Base-by-base conservation (phyloP, 2,329 filamentous ascomycete genomes). In the Knufia petricola region DNA sequence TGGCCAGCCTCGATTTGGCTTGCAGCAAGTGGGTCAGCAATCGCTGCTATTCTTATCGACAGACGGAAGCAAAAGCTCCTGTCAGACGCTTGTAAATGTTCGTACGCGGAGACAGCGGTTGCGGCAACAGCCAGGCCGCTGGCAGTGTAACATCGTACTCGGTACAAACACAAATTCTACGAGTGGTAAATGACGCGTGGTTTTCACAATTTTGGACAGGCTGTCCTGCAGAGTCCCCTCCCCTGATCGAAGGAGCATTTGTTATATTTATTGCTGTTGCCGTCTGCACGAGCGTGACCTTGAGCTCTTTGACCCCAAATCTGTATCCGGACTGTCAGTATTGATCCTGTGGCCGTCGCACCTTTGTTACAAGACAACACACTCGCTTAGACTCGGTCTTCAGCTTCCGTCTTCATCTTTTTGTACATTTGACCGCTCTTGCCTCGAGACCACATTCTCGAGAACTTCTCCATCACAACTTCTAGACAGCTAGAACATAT, bases 121-220 rank as follows among this genome's bases (percentile, higher is more conserved):
- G 39, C 39, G 6, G 8, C 39, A 8, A 4, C n/a, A 28, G 4
- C 21, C 7, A 3, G 13, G 6, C 6, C 12, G 24, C 19, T 19
- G 32, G 9, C 9, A 12, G 21, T 42, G 39, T 42, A 42, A 42
- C 21, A 26, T 26, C 39, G 39, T 42, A 26, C 39, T 19, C 12
- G 21, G 3, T 19, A 13, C 19, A 32, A 44, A 28, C 24, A 32
- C 10, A 32, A 32, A 34, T 19, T 13, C 10, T 13, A 21, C 9
- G 17, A 28, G 12, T 17, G 10, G 24, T 20, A 32, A 44, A 44
- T 44, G 15, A 34, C 30, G 28, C 12, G 24, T 26, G 26, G 13
- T 20, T 44, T 15, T 20, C 23, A 19, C 9, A 31, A 31, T 44
- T 44, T 32, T 44, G 41, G n/a, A 44, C 41, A 44, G 39, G 39